Evolutionary conservation across 345 rosid genomes (phyloP), one percentile per base, ranked within the genome.

Genomic region (Psidium friedrichsthalianum): DNA sequence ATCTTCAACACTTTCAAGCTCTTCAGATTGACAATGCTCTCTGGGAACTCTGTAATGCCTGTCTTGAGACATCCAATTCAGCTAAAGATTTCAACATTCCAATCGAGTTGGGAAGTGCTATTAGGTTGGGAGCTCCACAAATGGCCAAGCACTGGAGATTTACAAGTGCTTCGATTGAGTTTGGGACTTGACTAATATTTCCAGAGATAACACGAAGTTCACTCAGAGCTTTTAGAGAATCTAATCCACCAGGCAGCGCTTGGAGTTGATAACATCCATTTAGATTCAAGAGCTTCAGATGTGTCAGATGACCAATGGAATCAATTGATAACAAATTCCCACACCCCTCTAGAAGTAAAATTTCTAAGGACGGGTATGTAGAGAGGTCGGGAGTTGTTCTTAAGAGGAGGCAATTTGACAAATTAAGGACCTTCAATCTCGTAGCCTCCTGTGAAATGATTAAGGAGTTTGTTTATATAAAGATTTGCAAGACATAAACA

Each of bases 401-500:
- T n/a, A 58, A 58, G 16, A 0, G 1, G 3, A 0, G 0, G 16
- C 64, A 58, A 4, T 0, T 0, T 0, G 64, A 25, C 13, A 58
- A 25, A n/a, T 58, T 0, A n/a, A 58, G 32, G 8, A 58, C 32
- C 12, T 57, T 57, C 29, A 57, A 57, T 57, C 29, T 57, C 5
- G 6, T 57, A 4, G 61, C 2, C 61, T 9, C 61, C 61, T 57
- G 15, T 11, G 12, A 57, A 57, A 57, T 57, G 12, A 57, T 25
- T 24, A 57, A 57, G 0, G 58, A 56, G n/a, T 56, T 56, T 56
- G 56, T 22, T 56, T 22, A n/a, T 11, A 9, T 56, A 56, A 8
- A 56, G 3, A 8, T 22, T 22, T 22, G 0, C 0, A 56, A 2
- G 59, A 56, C 27, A 56, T 8, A 22, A 56, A 56, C 8, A 56